These are phyloP conservation scores for Hyaloscypha variabilis DNA, from an alignment of 495 filamentous ascomycete genomes.

Conservation along the genomic window DNA sequence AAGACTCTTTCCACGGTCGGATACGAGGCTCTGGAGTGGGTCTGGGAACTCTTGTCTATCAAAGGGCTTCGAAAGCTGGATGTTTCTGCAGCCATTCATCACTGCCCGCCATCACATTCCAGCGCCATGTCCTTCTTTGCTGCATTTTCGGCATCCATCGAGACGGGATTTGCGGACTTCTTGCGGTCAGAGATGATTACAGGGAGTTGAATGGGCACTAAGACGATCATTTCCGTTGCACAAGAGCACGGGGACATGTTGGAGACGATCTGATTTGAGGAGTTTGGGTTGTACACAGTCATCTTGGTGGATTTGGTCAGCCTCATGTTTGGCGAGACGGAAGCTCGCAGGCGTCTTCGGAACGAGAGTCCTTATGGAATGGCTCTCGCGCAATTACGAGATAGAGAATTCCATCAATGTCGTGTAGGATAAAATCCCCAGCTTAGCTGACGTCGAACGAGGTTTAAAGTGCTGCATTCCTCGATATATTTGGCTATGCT, in stretches of 20 bases:
- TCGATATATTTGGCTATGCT: background rate
- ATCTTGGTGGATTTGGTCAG: background rate
- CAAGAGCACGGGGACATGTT: background rate
- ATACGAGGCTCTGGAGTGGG: conserved; percentile 53
- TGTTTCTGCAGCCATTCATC: conserved; percentile 25
- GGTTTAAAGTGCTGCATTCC: background rate
- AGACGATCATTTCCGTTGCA: background rate
- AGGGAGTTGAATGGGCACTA: background rate
- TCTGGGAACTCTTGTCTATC: conserved; percentile 44
- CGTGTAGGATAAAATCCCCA: background rate
- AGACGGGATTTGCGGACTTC: conserved; percentile 50
- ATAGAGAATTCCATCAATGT: background rate
- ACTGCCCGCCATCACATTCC: conserved; percentile 22
- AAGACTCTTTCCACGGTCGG: conserved; percentile 37
- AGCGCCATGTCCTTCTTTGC: conserved; percentile 43
- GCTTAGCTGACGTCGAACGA: background rate
- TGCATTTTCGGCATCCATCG: conserved; percentile 53
- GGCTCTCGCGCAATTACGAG: background rate
- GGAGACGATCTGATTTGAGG: conserved; percentile 3
- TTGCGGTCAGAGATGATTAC: conserved; percentile 35
- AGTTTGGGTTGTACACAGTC: background rate
- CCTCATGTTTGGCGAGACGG: background rate
- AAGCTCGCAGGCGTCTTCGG: background rate
- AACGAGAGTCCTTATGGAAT: background rate
- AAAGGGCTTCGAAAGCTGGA: conserved; percentile 27